Percentiles rank a stretch among this genome's conserved stretches.
Conservation (phyloP, 768 basidiomycete species). For the Naganishia randhawae region DNA sequence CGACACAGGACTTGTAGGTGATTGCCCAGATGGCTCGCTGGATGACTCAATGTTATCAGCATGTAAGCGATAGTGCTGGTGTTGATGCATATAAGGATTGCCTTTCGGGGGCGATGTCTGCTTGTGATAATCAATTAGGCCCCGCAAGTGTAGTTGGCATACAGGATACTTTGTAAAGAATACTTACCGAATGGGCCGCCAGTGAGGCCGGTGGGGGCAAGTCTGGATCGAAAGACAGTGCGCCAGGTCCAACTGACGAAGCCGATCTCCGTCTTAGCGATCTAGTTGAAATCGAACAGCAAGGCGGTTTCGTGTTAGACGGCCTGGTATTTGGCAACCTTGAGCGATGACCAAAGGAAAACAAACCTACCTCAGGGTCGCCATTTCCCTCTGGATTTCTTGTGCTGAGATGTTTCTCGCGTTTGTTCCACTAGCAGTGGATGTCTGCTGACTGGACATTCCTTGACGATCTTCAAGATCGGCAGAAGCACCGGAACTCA, state of each 20-base stretch:
- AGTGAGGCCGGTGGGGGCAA: slow-evolving; percentile 63
- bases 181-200: slow-evolving; percentile 43
- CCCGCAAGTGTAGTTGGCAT: slow-evolving; percentile 23
- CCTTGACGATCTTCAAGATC: not conserved
- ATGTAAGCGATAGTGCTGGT: slow-evolving; percentile 7
- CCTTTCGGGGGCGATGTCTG: slow-evolving; percentile 40
- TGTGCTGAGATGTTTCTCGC: slow-evolving; percentile 40
- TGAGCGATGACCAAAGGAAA: slow-evolving; percentile 25
- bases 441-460: not conserved
- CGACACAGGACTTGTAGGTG: slow-evolving; percentile 30
- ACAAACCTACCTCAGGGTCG: slow-evolving; percentile 41
- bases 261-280: slow-evolving; percentile 71
- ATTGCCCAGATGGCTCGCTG: not conserved
- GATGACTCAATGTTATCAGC: slow-evolving; percentile 20
- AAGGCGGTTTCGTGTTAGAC: slow-evolving; percentile 8
- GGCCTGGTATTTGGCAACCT: slow-evolving; percentile 34
- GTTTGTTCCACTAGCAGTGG: not conserved
- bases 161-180: slow-evolving; percentile 25
- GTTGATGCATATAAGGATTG: slow-evolving; percentile 13
- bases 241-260: slow-evolving; percentile 68
- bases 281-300: slow-evolving; percentile 26
- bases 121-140: slow-evolving; percentile 33
- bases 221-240: slow-evolving; percentile 84
- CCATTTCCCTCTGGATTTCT: slow-evolving; percentile 48
- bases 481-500: not conserved